Evolutionary conservation across 805 yeast genomes (phyloP).

Genomic region (Scheffersomyces lignosus): DNA sequence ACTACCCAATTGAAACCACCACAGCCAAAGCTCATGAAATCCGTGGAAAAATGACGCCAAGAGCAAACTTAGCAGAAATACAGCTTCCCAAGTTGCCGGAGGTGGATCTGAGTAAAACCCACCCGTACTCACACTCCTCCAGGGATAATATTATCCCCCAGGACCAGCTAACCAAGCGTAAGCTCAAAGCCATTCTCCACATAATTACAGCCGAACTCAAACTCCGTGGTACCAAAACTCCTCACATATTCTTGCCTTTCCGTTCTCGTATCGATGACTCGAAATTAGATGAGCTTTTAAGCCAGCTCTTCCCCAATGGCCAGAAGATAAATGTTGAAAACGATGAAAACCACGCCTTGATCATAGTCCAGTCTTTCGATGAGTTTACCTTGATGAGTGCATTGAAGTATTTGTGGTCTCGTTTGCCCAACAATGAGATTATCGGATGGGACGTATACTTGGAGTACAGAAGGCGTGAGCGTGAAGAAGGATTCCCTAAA

Average conservation of each 20-base stretch:
- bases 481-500: slow-evolving; percentile 63
- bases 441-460: slow-evolving; percentile 86
- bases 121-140: slow-evolving; percentile 12
- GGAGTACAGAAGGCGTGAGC: slow-evolving; percentile 64
- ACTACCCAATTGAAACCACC: no score
- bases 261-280: slow-evolving; percentile 66
- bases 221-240: slow-evolving; percentile 66
- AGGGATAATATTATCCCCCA: slow-evolving; percentile 10
- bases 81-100: slow-evolving; percentile 18
- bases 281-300: slow-evolving; percentile 57
- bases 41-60: no score
- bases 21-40: no score
- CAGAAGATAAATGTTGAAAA: slow-evolving; percentile 31
- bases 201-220: slow-evolving; percentile 72
- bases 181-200: slow-evolving; percentile 67
- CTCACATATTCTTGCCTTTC: slow-evolving; percentile 74
- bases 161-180: slow-evolving; percentile 58
- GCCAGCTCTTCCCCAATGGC: slow-evolving; percentile 59
- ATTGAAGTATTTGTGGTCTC: slow-evolving; percentile 82
- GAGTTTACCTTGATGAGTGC: slow-evolving; percentile 72
- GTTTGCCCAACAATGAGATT: slow-evolving; percentile 75
- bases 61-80: no score
- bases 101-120: no score
- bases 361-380: slow-evolving; percentile 49
- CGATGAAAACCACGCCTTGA: slow-evolving; percentile 39